Base-by-base conservation (phyloP, 2,329 filamentous ascomycete genomes). In the Hypoxylon sp. region DNA sequence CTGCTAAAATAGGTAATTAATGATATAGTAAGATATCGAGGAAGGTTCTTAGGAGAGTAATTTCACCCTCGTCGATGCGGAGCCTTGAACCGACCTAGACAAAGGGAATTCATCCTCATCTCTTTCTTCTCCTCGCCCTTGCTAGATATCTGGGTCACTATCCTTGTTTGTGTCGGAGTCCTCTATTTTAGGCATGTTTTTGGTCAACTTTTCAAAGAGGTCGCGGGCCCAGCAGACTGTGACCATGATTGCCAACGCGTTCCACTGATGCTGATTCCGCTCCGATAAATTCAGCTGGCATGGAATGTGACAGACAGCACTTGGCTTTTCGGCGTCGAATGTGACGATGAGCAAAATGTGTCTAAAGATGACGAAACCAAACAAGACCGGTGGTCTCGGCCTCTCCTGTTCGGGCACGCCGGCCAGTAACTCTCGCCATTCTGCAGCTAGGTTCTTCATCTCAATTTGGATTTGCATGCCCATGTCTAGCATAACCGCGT, bases 161-260 rank as follows among this genome's bases (percentile, higher is more conserved):
- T 51, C 31, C 5, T 67, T 71, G 13, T 71, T 62, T 13, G 8
- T 11, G 8, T 6, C 31, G 11, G 32, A 29, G 17, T 44, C 19
- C 5, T 50, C 54, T 11, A 64, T 42, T 13, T n/a, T 24, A 6
- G 59, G 64, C 48, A 65, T 61, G n/a, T 65, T 53, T 8, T 63
- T 57, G 31, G 66, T 62, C 13, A 69, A 29, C 8, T 63, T 57
- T 50, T 69, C 65, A 10, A 73, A 71, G 62, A 68, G 58, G 53
- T 79, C 77, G 37, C 77, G 75, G 15, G 76, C 77, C 75, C 76
- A 79, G 39, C 77, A 79, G 24, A 78, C 67, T 15, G 76, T 78
- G 11, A 74, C 74, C 72, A 79, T 72, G 52, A 79, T 75, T 17
- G 75, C 76, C 48, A 78, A 58, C 11, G 77, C 75, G 29, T 78